These are phyloP conservation scores for Schoenoplectus triqueter DNA, from an alignment of 202 grass and related monocot species.

Conservation along the genomic window DNA sequence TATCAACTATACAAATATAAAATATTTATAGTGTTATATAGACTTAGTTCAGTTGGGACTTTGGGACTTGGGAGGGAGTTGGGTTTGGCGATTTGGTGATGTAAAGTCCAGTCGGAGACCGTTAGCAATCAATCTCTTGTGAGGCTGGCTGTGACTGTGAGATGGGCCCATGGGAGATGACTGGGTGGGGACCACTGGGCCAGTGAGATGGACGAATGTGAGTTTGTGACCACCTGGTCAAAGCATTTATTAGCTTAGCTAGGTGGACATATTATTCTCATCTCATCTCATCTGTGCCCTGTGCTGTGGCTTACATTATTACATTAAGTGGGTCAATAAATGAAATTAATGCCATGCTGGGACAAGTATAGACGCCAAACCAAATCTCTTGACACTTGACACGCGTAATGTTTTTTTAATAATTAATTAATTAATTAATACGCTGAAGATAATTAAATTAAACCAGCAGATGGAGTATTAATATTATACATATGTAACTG, in stretches of 20 bases:
- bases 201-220: no score
- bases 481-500: not conserved
- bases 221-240: slow-evolving; percentile 1
- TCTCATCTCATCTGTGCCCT: no score
- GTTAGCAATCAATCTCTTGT: not conserved
- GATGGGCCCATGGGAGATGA: no score
- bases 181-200: no score
- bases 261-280: no score
- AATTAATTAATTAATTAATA: not conserved
- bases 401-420: not conserved
- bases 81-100: no score
- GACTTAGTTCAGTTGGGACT: no score
- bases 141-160: no score
- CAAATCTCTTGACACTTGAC: not conserved
- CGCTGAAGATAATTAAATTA: not conserved
- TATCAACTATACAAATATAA: no score
- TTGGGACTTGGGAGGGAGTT: no score
- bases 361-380: slow-evolving; percentile 21
- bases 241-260: not conserved
- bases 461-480: not conserved
- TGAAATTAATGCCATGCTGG: not conserved
- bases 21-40: no score
- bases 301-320: no score
- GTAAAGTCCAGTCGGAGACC: not conserved
- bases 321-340: not conserved